phyloP scores from a whole-genome alignment of 805 yeast genomes.

The Clavispora santaluciae region DNA sequence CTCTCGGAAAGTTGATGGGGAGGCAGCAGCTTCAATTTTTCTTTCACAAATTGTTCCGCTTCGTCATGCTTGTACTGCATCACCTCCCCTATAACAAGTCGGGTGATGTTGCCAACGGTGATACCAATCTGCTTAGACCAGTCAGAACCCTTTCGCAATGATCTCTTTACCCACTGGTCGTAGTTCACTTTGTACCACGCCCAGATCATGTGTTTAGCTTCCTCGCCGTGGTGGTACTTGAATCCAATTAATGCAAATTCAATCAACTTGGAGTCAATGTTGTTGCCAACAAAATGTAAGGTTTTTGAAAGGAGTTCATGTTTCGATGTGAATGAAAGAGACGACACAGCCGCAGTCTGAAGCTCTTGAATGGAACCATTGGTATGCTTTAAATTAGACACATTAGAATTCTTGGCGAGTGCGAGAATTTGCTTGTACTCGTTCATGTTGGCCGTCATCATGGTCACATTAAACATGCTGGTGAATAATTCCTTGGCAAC shows the following conservation, averaged over 20 bases:
- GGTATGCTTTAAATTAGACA: constrained; percentile 37
- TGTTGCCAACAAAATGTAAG: constrained; percentile 52
- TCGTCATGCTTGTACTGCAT: constrained; percentile 32
- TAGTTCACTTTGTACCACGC: constrained; percentile 54
- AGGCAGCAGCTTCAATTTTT: constrained; percentile 30
- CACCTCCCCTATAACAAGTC: constrained; percentile 35
- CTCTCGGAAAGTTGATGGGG: constrained; percentile 32
- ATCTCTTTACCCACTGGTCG: constrained; percentile 47
- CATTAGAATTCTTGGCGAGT: constrained; percentile 46
- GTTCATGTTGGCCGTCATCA: constrained; percentile 36
- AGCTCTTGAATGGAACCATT: constrained; percentile 33
- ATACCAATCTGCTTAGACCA: constrained; percentile 42
- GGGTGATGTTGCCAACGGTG: constrained; percentile 40
- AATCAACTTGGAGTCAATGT: constrained; percentile 50
- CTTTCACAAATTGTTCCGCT: constrained; percentile 26
- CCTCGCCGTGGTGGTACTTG: constrained; percentile 31
- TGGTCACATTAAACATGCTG: constrained; percentile 39
- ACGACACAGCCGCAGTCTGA: constrained; percentile 52
- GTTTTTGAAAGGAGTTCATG: constrained; percentile 47
- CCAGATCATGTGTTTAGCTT: constrained; percentile 39
- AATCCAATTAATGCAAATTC: constrained; percentile 56
- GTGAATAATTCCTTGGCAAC: constrained; percentile 47
- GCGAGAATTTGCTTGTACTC: constrained; percentile 59
- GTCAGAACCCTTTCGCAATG: constrained; percentile 42
- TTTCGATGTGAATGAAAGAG: constrained; percentile 47